These are phyloP conservation scores for Cryphonectria japonica DNA, from an alignment of 2,329 filamentous ascomycete genomes.

Conservation along the genomic window DNA sequence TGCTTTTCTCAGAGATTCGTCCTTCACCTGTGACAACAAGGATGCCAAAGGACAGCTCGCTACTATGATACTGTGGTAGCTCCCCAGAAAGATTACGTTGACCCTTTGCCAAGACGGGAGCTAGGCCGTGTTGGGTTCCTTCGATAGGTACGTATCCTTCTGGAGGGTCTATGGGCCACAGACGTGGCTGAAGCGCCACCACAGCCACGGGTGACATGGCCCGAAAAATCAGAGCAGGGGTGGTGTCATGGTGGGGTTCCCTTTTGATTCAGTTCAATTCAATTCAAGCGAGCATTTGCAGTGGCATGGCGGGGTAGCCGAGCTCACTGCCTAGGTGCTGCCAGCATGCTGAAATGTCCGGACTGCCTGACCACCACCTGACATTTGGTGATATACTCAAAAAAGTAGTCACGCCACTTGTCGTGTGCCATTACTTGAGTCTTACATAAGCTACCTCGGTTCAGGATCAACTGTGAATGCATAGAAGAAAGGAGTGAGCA, in stretches of 20 bases:
- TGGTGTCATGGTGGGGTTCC: conserved; percentile 16
- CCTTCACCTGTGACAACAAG: conserved; percentile 31
- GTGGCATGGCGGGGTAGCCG: conserved; percentile 23
- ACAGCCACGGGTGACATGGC: conserved; percentile 20
- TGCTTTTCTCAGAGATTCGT: conserved; percentile 31
- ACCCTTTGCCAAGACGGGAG: conserved; percentile 27
- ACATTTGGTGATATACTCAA: neutral
- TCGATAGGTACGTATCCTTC: neutral
- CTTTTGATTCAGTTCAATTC: conserved; percentile 14
- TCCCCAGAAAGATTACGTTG: conserved; percentile 12
- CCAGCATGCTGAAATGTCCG: neutral
- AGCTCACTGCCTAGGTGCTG: neutral
- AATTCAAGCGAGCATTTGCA: conserved; percentile 24
- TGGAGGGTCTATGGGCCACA: neutral
- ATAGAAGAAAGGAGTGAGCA: neutral
- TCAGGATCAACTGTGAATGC: neutral
- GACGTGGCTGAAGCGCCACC: conserved; percentile 9
- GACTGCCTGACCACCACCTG: conserved; percentile 11
- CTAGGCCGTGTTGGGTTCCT: conserved; percentile 21
- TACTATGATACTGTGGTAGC: neutral
- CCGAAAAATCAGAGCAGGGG: neutral
- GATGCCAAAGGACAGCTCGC: conserved; percentile 14
- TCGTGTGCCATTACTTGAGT: neutral
- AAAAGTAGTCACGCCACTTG: conserved; percentile 12
- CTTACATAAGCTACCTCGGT: neutral